Percentiles rank a stretch among this genome's conserved stretches.
Conservation (phyloP, 2,329 filamentous ascomycete genomes). For the Neoscytalidium dimidiatum region DNA sequence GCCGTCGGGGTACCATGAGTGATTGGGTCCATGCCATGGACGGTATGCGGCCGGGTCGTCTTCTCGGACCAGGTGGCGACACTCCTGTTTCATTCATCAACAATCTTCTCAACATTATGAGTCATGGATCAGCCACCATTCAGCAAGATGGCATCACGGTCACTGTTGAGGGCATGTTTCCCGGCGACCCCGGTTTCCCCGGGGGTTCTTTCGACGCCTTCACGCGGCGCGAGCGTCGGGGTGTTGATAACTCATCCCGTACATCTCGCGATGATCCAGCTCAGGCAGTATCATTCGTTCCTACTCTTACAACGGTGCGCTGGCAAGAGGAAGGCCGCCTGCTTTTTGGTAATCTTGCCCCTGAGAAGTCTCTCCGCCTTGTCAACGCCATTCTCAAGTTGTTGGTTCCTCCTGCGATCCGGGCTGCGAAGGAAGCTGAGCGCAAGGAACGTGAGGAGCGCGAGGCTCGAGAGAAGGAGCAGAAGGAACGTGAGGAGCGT, state of each 20-base stretch:
- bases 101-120: conserved; percentile 58
- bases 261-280: conserved; percentile 60
- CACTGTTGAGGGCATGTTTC: conserved; percentile 46
- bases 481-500: conserved; percentile 45
- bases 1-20: conserved; percentile 17
- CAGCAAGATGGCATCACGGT: conserved; percentile 40
- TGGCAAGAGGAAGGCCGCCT: conserved; percentile 91
- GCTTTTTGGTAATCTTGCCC: conserved; percentile 69
- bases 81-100: conserved; percentile 59
- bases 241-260: conserved; percentile 34
- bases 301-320: conserved; percentile 70
- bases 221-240: conserved; percentile 34
- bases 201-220: conserved; percentile 22
- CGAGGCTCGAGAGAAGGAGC: conserved; percentile 51
- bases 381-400: conserved; percentile 68
- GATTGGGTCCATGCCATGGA: conserved; percentile 57
- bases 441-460: conserved; percentile 64
- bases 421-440: conserved; percentile 72
- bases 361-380: conserved; percentile 70
- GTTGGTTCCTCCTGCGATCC: conserved; percentile 81
- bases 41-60: conserved; percentile 44
- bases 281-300: conserved; percentile 74
- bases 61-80: conserved; percentile 44
- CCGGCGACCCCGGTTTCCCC: conserved; percentile 29
- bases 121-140: conserved; percentile 44